These are phyloP conservation scores for Penicillium cinerascens DNA, from an alignment of 495 filamentous ascomycete genomes.

Conservation along the genomic window DNA sequence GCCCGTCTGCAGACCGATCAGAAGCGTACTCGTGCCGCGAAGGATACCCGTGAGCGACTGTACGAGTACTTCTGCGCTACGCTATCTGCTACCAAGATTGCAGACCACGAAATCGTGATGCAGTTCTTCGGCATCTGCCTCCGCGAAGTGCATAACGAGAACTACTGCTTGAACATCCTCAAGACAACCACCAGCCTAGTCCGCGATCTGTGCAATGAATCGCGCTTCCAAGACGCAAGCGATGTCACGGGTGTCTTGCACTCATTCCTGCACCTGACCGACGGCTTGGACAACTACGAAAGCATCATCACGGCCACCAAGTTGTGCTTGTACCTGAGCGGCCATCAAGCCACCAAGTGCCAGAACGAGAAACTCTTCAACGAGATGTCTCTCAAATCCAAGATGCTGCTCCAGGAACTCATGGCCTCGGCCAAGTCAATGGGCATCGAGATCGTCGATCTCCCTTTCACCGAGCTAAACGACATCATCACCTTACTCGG, in stretches of 20 bases:
- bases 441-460: slow-evolving; percentile 49
- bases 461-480: slow-evolving; percentile 51
- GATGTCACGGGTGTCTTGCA: slow-evolving; percentile 52
- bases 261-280: slow-evolving; percentile 53
- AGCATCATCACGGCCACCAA: slow-evolving; percentile 53
- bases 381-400: slow-evolving; percentile 52
- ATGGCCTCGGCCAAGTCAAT: slow-evolving; percentile 47
- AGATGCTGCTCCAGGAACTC: slow-evolving; percentile 49
- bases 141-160: slow-evolving; percentile 41
- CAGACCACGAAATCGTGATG: slow-evolving; percentile 34
- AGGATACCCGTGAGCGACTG: slow-evolving; percentile 47
- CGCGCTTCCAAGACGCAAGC: slow-evolving; percentile 49
- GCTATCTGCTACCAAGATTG: slow-evolving; percentile 41
- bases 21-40: slow-evolving; percentile 42
- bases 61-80: slow-evolving; percentile 55
- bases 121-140: slow-evolving; percentile 52
- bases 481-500: slow-evolving; percentile 55
- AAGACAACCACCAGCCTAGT: slow-evolving; percentile 38
- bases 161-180: slow-evolving; percentile 40
- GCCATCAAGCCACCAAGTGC: slow-evolving; percentile 41
- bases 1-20: slow-evolving; percentile 48
- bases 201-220: slow-evolving; percentile 37
- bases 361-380: slow-evolving; percentile 39
- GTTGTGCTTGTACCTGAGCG: slow-evolving; percentile 51
- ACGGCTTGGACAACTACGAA: slow-evolving; percentile 45